Base-by-base conservation (phyloP, 2,329 filamentous ascomycete species). In the Pseudopyricularia cyperi region DNA sequence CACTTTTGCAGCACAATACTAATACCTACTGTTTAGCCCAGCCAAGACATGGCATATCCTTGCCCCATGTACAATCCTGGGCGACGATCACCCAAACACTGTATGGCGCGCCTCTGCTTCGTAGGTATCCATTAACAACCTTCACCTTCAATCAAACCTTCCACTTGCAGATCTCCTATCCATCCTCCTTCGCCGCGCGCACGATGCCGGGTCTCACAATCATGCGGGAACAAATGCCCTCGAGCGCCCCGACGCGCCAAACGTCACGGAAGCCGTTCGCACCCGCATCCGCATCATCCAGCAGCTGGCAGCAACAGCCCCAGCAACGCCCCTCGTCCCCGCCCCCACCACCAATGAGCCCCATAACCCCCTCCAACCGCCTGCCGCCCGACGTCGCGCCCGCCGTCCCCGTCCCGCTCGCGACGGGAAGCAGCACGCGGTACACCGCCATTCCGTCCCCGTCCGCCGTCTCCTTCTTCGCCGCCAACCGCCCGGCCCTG, bases 401-500 rank as follows among this genome's bases (percentile, higher is more conserved):
- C n/a, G 50, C 50, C 12, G 32, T 52, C 35, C 51, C 53, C 39
- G 30, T 48, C 48, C 55, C 42, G 35, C 50, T 24, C 17, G 28
- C 39, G 6, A 22, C 22, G 24, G 50, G 50, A 37, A 44, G 35
- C 52, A 37, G 46, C 52, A 42, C 44, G 30, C 52, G 50, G 32
- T 54, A 42, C 51, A 54, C 53, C 11, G 48, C 52, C 44, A 47
- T 53, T 32, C 50, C 55, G 32, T 51, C 50, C 11, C 56, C 55
- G 28, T 55, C 52, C 19, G 53, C 51, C 15, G 44, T 55, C 32
- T 56, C 57, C 32, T 55, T 61, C 51, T 65, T 67, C 48, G 60
- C 65, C 46, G 57, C 60, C 50, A 56, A 57, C 55, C 67, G 65
- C 26, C 68, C 66, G 46, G 62, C 62, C 26, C 68, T 74, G 52